These are phyloP conservation scores for Pyropia haitanensis DNA, from an alignment of 23 red algal genomes.

Conservation along the genomic window DNA sequence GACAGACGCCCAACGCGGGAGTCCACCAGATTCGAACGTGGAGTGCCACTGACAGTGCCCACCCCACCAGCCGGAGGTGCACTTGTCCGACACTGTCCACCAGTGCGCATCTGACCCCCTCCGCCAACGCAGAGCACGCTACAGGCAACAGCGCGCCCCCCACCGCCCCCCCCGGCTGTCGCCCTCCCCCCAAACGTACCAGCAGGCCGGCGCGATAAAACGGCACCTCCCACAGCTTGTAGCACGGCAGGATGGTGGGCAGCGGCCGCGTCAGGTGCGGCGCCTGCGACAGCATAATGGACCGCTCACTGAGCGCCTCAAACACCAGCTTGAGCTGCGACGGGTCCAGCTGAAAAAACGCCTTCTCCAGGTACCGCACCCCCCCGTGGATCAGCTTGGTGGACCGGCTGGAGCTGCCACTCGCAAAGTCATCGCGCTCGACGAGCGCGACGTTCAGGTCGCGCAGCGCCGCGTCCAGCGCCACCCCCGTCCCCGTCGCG, in stretches of 20 bases:
- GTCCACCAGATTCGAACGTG: no score
- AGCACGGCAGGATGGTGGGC: conserved; percentile 86
- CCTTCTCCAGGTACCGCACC: conserved; percentile 90
- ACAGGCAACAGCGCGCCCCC: background rate
- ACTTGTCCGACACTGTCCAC: background rate
- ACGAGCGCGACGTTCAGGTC: conserved; percentile 82
- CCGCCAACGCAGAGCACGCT: background rate
- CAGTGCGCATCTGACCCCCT: background rate
- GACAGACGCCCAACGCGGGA: no score
- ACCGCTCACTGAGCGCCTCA: conserved; percentile 75
- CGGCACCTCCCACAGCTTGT: conserved; percentile 93
- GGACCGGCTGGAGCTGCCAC: conserved; percentile 65
- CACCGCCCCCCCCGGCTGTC: background rate
- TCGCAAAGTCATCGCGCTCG: conserved; percentile 87
- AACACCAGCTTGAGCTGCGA: conserved; percentile 81
- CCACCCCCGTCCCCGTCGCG: conserved; percentile 70
- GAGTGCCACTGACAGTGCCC: no score
- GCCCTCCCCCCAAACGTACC: background rate
- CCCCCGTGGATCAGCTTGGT: conserved; percentile 92
- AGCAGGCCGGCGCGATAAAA: conserved; percentile 76
- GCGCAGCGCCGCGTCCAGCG: conserved; percentile 80
- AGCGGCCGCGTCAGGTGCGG: conserved; percentile 79
- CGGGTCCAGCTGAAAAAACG: conserved; percentile 89
- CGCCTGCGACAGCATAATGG: conserved; percentile 87
- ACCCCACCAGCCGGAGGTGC: no score